Percentiles rank a stretch among this genome's conserved stretches.
These are phyloP conservation scores for Tylopilus vinaceipallidus DNA, from an alignment of 768 basidiomycete genomes.

Conservation along the genomic window DNA sequence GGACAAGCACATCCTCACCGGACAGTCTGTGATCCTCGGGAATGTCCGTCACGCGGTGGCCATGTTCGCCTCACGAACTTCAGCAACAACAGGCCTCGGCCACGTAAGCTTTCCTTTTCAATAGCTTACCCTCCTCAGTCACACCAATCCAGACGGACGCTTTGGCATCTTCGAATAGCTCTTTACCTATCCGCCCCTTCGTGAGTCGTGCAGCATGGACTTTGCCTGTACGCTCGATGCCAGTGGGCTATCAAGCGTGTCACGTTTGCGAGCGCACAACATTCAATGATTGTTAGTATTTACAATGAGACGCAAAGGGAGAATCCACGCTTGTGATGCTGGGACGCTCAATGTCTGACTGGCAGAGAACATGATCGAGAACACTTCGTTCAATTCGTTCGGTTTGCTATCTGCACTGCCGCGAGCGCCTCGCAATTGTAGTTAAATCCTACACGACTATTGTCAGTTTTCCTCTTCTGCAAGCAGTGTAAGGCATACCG, in stretches of 20 bases:
- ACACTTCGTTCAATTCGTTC: conserved; percentile 34
- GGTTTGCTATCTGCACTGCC: conserved; percentile 14
- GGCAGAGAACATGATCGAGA: conserved; percentile 30
- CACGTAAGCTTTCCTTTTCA: conserved; percentile 32
- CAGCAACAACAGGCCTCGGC: conserved; percentile 49
- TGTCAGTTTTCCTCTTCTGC: no score
- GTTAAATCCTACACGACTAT: conserved; percentile 46
- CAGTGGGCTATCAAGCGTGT: not conserved
- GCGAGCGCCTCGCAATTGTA: conserved; percentile 36
- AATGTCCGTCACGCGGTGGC: conserved; percentile 57
- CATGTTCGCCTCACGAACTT: conserved; percentile 52
- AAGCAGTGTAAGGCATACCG: no score
- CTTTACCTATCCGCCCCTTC: conserved; percentile 35
- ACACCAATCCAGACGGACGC: conserved; percentile 27
- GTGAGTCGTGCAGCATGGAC: conserved; percentile 19
- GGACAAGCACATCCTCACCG: conserved; percentile 60
- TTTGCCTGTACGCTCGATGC: not conserved
- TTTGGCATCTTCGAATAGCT: conserved; percentile 50
- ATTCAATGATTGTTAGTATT: conserved; percentile 5
- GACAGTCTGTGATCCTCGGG: conserved; percentile 52
- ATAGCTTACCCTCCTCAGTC: conserved; percentile 27
- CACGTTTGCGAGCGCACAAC: not conserved
- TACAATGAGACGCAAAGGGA: conserved; percentile 40
- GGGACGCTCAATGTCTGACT: conserved; percentile 19
- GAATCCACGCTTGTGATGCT: conserved; percentile 36